Evolutionary conservation across 31 red algal genomes (phyloP).

Genomic region (Odonthalia washingtoniensis): DNA sequence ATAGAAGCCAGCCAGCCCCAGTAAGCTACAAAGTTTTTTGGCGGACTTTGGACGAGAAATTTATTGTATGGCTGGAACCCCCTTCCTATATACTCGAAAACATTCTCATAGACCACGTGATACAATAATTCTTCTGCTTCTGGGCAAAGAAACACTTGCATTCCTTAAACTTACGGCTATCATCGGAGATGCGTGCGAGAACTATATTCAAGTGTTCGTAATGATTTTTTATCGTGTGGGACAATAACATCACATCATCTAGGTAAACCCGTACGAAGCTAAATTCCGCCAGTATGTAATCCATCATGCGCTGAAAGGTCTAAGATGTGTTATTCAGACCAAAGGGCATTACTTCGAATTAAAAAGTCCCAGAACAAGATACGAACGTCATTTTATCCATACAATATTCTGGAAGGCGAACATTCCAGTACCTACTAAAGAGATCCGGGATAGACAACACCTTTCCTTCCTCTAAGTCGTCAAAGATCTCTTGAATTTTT

Average conservation of each 20-base stretch:
- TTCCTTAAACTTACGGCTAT: background rate
- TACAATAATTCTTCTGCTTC: background rate
- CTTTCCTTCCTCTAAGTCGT: too few species aligned
- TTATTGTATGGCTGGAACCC: background rate
- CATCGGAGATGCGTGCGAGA: background rate
- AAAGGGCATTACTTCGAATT: slow-evolving; percentile 45
- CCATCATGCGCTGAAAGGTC: slow-evolving; percentile 47
- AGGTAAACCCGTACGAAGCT: slow-evolving; percentile 18
- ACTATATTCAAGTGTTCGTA: background rate
- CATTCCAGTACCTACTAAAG: too few species aligned
- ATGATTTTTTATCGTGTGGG: background rate
- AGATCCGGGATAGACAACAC: too few species aligned
- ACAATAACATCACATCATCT: too few species aligned
- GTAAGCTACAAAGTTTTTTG: slow-evolving; percentile 16
- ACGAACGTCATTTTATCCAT: slow-evolving; percentile 34
- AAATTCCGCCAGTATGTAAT: background rate
- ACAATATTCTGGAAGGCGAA: slow-evolving; percentile 8
- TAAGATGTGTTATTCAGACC: slow-evolving; percentile 37
- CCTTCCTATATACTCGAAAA: background rate
- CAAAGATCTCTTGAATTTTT: slow-evolving; percentile 15
- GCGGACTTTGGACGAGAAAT: background rate
- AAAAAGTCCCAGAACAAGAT: slow-evolving; percentile 15
- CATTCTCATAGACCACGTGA: background rate
- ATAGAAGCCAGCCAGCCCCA: slow-evolving; percentile 8
- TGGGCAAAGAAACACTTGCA: background rate